Evolutionary conservation across 2,329 filamentous ascomycete genomes (phyloP), one percentile per base, ranked within the genome.

Genomic region (Colletotrichum truncatum): DNA sequence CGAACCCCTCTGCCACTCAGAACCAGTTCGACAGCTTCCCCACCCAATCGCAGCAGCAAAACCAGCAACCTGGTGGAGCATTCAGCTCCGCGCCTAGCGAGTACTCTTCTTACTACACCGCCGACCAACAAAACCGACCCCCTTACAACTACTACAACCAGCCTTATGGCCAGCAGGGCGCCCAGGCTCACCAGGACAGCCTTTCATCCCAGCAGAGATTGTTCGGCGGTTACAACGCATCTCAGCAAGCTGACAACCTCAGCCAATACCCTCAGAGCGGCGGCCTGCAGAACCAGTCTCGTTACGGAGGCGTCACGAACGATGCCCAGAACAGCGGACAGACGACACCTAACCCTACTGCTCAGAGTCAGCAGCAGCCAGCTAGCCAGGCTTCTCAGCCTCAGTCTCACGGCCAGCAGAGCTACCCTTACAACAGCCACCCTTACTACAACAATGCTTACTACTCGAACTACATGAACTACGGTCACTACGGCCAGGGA

Each of bases 271-370:
- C 91, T 38, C 93, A 94, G 76, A 92, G 89, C 76, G 91, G 90
- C 70, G 91, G 90, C 73, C 71, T 73, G 28, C 72, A 78, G 43
- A 79, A 81, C 68, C 89, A 80, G 76, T 85, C 87, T 4, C 86
- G 89, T 56, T 90, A 89, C 45, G 82, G 81, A 69, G 82, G 81
- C 48, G 79, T 83, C 28, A 80, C 85, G 66, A 84, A 88, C 68
- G 93, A 97, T 59, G 86, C 87, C 67, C 92, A 94, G 73, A 93
- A 91, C 81, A 97, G 93, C 76, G 95, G 94, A 45, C 91, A 96
- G 77, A 95, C 91, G 73, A 98, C 94, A 3, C 94, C 95, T 34
- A 96, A 97, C 81, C 94, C 94, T 26, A 85, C 90, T 39, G 80
- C 81, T 10, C 86, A 87, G 73, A 81, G 80, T 48, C 86, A 87